Percentiles rank a stretch among this genome's conserved stretches.
These are phyloP conservation scores for Penicillium goetzii DNA, from an alignment of 495 filamentous ascomycete species.

Conservation along the genomic window DNA sequence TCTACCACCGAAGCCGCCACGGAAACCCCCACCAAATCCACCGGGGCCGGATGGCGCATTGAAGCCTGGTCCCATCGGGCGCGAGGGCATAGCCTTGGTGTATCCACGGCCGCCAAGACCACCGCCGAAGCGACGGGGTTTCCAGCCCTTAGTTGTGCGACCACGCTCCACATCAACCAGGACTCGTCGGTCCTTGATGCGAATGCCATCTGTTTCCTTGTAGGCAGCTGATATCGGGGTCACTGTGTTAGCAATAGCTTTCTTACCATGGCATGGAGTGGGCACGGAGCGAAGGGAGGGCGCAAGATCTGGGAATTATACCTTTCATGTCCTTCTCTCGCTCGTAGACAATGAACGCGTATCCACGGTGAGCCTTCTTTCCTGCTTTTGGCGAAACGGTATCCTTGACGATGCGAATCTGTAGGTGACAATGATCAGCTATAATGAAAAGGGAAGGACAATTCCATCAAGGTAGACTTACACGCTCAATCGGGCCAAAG, in stretches of 20 bases:
- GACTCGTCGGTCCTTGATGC: constrained; percentile 88
- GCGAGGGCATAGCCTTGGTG: constrained; percentile 77
- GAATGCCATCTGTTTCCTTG: constrained; percentile 87
- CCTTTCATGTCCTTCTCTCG: constrained; percentile 99
- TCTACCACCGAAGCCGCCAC: constrained; percentile 58
- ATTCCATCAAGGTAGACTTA: constrained; percentile 36
- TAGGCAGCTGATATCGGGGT: constrained; percentile 63
- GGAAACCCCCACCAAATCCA: constrained; percentile 67
- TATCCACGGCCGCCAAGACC: constrained; percentile 92
- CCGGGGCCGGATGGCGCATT: constrained; percentile 68
- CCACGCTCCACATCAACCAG: constrained; percentile 96
- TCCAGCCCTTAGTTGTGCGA: constrained; percentile 92
- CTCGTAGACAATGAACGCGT: constrained; percentile 97
- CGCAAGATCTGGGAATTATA: constrained; percentile 52
- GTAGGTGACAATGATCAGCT: constrained; percentile 18
- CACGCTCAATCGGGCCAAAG: constrained; percentile 92
- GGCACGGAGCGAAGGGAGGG: background rate
- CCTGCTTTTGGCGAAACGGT: constrained; percentile 72
- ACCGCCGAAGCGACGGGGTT: constrained; percentile 87
- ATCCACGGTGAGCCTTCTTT: constrained; percentile 86
- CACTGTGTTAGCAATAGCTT: constrained; percentile 40
- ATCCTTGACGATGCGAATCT: constrained; percentile 85
- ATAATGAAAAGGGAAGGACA: constrained; percentile 1
- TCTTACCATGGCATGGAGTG: constrained; percentile 25
- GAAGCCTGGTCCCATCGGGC: constrained; percentile 66